Evolutionary conservation across 805 yeast genomes (phyloP).

Genomic region (Aciculoconidium aculeatum): DNA sequence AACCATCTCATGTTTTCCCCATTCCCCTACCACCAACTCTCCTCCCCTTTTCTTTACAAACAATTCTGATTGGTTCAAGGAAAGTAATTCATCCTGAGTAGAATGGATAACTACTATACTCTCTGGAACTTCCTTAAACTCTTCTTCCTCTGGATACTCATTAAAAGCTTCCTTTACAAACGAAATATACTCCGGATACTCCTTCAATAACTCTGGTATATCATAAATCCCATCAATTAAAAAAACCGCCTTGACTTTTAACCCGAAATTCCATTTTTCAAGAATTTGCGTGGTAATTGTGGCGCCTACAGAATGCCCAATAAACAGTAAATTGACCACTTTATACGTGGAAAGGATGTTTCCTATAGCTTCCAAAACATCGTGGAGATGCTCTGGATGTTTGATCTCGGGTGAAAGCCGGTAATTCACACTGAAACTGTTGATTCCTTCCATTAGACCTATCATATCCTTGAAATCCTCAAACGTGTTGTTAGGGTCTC

Average conservation of each 20-base stretch:
- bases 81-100: slow-evolving; percentile 57
- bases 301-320: slow-evolving; percentile 85
- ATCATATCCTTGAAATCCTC: slow-evolving; percentile 44
- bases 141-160: slow-evolving; percentile 10
- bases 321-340: slow-evolving; percentile 17
- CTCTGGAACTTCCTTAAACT: slow-evolving; percentile 4
- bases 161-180: slow-evolving; percentile 59
- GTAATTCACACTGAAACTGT: slow-evolving; percentile 46
- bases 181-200: slow-evolving; percentile 52
- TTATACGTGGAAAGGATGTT: slow-evolving; percentile 14
- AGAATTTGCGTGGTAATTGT: slow-evolving; percentile 54
- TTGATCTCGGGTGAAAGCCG: slow-evolving; percentile 55
- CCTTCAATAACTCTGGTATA: slow-evolving; percentile 42
- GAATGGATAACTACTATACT: slow-evolving; percentile 51
- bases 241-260: slow-evolving; percentile 17
- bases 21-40: slow-evolving; percentile 20
- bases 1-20: slow-evolving; percentile 66
- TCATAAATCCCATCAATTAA: slow-evolving; percentile 71
- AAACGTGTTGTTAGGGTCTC: slow-evolving; percentile 58
- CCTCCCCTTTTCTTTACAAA: slow-evolving; percentile 18
- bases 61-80: slow-evolving; percentile 42
- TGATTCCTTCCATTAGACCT: slow-evolving; percentile 8
- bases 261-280: slow-evolving; percentile 13
- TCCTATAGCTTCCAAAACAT: slow-evolving; percentile 43
- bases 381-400: slow-evolving; percentile 60